Evolutionary conservation across 2,329 filamentous ascomycete genomes (phyloP), one percentile per base, ranked within the genome.

Genomic region (Fusarium odoratissimum): DNA sequence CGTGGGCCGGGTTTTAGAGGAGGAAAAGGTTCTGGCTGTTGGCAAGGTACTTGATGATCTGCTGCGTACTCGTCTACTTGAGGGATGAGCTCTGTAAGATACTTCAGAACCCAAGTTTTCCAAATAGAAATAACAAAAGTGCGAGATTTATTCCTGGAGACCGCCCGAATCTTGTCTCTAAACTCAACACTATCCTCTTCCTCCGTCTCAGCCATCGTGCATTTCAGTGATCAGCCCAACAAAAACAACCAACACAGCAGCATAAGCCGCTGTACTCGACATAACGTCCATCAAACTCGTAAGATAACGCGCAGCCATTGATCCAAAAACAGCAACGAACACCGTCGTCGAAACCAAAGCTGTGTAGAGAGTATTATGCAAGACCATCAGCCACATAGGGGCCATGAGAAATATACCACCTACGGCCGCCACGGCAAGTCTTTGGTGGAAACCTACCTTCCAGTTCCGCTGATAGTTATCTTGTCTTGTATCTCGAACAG

Each of bases 1-100:
- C 2, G 49, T 75, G 2, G 69, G 69, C 12, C 46, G 69, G 0
- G 31, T 44, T 7, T 12, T 75, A 19, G 72, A 75, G 4, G 72
- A 75, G 13, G 72, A 75, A 16, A 73, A 71, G 45, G 30, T 73
- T 4, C 17, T 73, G 38, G 71, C 61, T 2, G 12, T 68, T 40
- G 71, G 70, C 1, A 71, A 71, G 4, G 41, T 73, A 0, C 9
- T 73, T 4, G 71, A 73, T 30, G 42, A 44, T 25, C 31, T 73
- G 5, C 3, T 73, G 14, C 55, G 40, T 9, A 38, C 17, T 40
- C 33, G 30, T 30, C 33, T 28, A 17, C 49, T 54, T 2, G 30
- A 51, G 30, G 12, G n/a, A 35, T 51, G 9, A 35, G 4, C 2
- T 13, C 4, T 14, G 17, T 1, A 14, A 8, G 12, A 25, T 8